phyloP scores from a whole-genome alignment of 2,329 filamentous ascomycete species.

The Exophiala sp. region DNA sequence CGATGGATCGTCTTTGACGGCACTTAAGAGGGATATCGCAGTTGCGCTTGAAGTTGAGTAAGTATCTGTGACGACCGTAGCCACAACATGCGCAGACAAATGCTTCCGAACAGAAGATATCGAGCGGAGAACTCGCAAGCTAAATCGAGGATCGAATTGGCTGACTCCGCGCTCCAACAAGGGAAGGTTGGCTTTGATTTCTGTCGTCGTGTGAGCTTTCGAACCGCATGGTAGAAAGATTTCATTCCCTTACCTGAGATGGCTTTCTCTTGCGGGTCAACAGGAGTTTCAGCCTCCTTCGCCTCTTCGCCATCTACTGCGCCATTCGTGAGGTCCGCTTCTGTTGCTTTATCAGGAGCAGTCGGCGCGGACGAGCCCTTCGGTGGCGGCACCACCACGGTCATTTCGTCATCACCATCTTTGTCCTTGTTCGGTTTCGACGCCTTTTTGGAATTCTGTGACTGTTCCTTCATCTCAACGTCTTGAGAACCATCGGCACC shows the following conservation, averaged over 20 bases:
- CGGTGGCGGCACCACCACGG: conserved; percentile 71
- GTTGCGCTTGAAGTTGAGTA: conserved; percentile 66
- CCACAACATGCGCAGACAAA: conserved; percentile 75
- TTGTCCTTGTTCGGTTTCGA: conserved; percentile 63
- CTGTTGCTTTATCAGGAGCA: conserved; percentile 56
- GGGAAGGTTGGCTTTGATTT: conserved; percentile 91
- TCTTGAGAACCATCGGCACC: conserved; percentile 64
- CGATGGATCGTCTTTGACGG: conserved; percentile 61
- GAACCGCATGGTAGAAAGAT: background rate
- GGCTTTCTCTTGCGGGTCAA: conserved; percentile 50
- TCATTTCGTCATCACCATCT: conserved; percentile 75
- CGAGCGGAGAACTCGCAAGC: conserved; percentile 86
- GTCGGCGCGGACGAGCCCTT: conserved; percentile 61
- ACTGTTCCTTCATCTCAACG: conserved; percentile 67
- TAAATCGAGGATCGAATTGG: conserved; percentile 92
- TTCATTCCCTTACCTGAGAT: conserved; percentile 39
- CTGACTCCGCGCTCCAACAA: conserved; percentile 87
- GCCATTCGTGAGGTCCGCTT: conserved; percentile 72
- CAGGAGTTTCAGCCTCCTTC: conserved; percentile 41
- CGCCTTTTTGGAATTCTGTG: conserved; percentile 49
- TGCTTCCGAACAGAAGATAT: conserved; percentile 95
- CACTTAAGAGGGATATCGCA: conserved; percentile 66
- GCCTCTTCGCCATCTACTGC: conserved; percentile 36
- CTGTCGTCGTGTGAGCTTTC: conserved; percentile 45
- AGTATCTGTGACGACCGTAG: conserved; percentile 75